Evolutionary conservation across 805 yeast species (phyloP), one percentile per base, ranked within the genome.

Genomic region (Starmerella stigmatis): DNA sequence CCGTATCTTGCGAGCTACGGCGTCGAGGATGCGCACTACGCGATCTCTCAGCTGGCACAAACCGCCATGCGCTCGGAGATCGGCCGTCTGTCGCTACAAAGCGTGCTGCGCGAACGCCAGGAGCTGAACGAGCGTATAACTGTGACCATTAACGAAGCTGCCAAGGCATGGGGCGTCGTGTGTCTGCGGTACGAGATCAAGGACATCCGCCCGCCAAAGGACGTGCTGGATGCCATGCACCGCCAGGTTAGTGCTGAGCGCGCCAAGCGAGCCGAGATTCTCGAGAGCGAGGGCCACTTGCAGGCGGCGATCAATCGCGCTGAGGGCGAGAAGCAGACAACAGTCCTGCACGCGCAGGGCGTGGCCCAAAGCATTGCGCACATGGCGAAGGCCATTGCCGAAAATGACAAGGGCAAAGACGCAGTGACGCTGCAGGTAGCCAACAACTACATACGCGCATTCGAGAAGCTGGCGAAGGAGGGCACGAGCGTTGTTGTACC

Each of bases 1-100:
- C 83, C 94, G 5, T 84, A 79, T 61, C 82, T 80, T 66, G 94
- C 94, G 3, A 75, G 84, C 35, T 84, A 84, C 57, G 94, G 94
- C 12, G 94, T 84, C 16, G 94, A 85, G 59, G 88, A 84, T 57
- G 85, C 86, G 40, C 84, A 79, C 58, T 85, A 81, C 60, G 94
- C 94, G 30, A 77, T 85, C 44, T 70, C 81, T 32, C 94, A 85
- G 63, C 71, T 85, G 53, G 94, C 94, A 0, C 94, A 84, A 62
- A 85, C 94, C 10, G 82, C 94, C 12, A 84, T 84, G 94, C 71
- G 94, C 57, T 78, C 86, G 1, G 94, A 84, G 62, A 84, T 84
- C 58, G 94, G 94, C 41, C 84, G 82, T 52, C 67, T 84, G 68
- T 71, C 86, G 3, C 71, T 84, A 56, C 94, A 85, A 60, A 76